A percentile compares a stretch with the other conserved stretches of the same genome.
These are phyloP conservation scores for Saturnispora besseyi DNA, from an alignment of 805 yeast species.

Conservation along the genomic window DNA sequence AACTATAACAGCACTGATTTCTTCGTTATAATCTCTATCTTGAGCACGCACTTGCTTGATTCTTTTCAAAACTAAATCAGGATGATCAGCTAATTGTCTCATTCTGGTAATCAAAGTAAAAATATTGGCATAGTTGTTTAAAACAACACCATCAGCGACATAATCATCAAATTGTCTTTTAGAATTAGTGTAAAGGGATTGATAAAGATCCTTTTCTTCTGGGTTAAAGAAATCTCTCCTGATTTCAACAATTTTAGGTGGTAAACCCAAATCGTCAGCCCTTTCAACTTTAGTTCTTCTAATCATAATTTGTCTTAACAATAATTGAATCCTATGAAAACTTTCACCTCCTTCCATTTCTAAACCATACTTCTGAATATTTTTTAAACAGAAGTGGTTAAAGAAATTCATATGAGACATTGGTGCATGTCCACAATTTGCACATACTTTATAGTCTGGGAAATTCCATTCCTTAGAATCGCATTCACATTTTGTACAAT, in stretches of 20 bases:
- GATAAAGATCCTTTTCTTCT: slow-evolving; percentile 89
- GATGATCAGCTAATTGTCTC: slow-evolving; percentile 98
- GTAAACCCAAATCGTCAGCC: slow-evolving; percentile 95
- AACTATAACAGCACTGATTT: slow-evolving; percentile 45
- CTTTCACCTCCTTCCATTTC: slow-evolving; percentile 75
- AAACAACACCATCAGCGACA: slow-evolving; percentile 93
- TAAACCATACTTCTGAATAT: slow-evolving; percentile 78
- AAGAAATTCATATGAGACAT: slow-evolving; percentile 94
- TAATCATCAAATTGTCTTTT: slow-evolving; percentile 82
- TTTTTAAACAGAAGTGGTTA: slow-evolving; percentile 91
- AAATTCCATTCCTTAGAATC: slow-evolving; percentile 77
- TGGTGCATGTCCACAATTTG: slow-evolving; percentile 78
- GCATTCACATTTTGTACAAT: slow-evolving; percentile 91
- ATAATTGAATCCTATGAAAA: slow-evolving; percentile 63
- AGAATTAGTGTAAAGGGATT: slow-evolving; percentile 78
- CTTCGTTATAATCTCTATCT: slow-evolving; percentile 21
- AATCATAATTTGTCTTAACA: slow-evolving; percentile 76
- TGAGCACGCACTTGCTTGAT: slow-evolving; percentile 31
- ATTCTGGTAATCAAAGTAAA: slow-evolving; percentile 92
- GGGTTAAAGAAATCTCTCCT: slow-evolving; percentile 83
- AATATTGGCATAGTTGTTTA: slow-evolving; percentile 94
- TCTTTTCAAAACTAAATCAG: slow-evolving; percentile 82
- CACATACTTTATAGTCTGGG: slow-evolving; percentile 76
- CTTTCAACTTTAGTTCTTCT: slow-evolving; percentile 93
- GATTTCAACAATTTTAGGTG: slow-evolving; percentile 89